Base-by-base conservation (phyloP, 2,329 filamentous ascomycete species). In the Sordariomycetes sp. region DNA sequence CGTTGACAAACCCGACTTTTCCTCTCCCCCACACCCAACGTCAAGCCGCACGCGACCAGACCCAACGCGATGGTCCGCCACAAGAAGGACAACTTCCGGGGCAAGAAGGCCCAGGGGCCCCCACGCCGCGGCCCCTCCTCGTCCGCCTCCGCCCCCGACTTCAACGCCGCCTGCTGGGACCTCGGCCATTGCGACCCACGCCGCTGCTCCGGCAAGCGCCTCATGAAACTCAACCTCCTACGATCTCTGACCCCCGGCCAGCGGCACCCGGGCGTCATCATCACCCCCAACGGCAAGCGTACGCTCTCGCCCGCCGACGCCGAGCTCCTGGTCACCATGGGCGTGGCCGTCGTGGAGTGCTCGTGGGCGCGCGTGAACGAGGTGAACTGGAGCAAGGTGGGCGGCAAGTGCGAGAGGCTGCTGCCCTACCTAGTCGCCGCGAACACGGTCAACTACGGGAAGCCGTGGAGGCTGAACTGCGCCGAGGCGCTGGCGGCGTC, bases 101-200 rank as follows among this genome's bases (percentile, higher is more conserved):
- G 88, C 67, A 90, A 89, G 69, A 89, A 87, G 71, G 80, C 79
- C 65, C 74, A 75, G 63, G 45, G 45, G 6, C 2, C n/a, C 45
- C 72, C 77, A 15, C 78, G 83, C 60, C 77, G 82, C 61, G 74
- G 77, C 61, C 76, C 77, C 60, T 74, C 77, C 59, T 78, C 77
- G 62, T 75, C 68, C 62, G 63, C 72, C 61, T 64, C 72, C 57
- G 66, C 56, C 62, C 84, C 73, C 45, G 66, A 74, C 24, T 96
- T 91, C 80, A 95, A 95, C 73, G 92, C 94, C 54, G 94, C 92
- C 59, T 96, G 92, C 70, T 99, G 94, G 94, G 94, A 99, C 67
- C 79, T 99, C 36, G 92, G 91, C 61, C 94, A 99, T 74, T 99
- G 94, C 76, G 94, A 99, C 67, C 90, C 92, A 10, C 97, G 96